These are phyloP conservation scores for Holtermannia corniformis DNA, from an alignment of 768 basidiomycete species.

Conservation along the genomic window DNA sequence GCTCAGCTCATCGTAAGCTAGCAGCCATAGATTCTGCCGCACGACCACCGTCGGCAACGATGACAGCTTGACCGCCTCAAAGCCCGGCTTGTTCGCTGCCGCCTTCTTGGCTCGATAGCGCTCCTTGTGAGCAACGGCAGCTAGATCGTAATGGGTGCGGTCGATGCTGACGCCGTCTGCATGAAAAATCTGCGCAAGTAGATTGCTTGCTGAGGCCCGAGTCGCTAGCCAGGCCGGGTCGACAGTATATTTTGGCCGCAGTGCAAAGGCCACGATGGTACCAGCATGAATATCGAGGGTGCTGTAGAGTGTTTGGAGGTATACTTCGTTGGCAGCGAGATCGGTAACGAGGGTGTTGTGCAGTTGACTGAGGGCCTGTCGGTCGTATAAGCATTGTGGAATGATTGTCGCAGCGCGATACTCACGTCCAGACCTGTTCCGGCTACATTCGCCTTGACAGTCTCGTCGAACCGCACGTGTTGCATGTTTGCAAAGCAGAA, in stretches of 20 bases:
- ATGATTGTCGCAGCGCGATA: conserved; percentile 18
- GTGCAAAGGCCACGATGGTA: conserved; percentile 47
- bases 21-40: conserved; percentile 59
- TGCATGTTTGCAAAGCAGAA: conserved; percentile 74
- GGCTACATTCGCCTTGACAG: conserved; percentile 55
- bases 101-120: conserved; percentile 11
- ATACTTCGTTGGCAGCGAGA: too few species aligned
- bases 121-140: conserved; percentile 23
- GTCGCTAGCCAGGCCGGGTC: conserved; percentile 45
- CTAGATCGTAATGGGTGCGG: conserved; percentile 24
- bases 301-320: conserved; percentile 11
- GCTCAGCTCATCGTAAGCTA: conserved; percentile 54
- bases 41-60: conserved; percentile 38
- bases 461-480: conserved; percentile 56
- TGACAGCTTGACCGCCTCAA: conserved; percentile 7
- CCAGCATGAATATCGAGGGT: conserved; percentile 51
- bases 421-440: conserved; percentile 56
- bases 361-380: neutral
- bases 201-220: conserved; percentile 44
- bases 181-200: conserved; percentile 40
- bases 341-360: neutral
- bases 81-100: conserved; percentile 2
- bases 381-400: conserved; percentile 9
- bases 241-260: conserved; percentile 43
- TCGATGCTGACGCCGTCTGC: conserved; percentile 37